Conservation (phyloP, 2,329 filamentous ascomycete genomes). For the Fusarium armeniacum region DNA sequence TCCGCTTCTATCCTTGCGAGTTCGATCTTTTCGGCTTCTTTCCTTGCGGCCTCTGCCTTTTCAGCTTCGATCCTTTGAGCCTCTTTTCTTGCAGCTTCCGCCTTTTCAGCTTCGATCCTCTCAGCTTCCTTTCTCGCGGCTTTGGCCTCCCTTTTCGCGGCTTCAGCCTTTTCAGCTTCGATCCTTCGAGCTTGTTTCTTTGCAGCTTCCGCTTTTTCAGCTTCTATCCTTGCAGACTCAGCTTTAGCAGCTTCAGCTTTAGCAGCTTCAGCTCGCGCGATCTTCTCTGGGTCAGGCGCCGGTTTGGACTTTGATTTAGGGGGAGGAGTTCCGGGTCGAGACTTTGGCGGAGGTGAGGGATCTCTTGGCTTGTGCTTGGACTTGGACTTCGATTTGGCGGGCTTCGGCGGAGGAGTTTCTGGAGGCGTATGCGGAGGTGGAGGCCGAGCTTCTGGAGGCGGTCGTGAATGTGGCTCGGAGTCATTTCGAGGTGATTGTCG, state of each 20-base stretch:
- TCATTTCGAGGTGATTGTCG: conserved; percentile 39
- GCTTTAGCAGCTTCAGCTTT: not conserved
- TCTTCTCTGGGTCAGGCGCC: conserved; percentile 35
- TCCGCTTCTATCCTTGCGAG: not conserved
- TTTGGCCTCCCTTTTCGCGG: not conserved
- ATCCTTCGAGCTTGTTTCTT: conserved; percentile 72
- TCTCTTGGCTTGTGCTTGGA: conserved; percentile 31
- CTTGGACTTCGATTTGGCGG: conserved; percentile 37
- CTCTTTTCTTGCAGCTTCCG: not conserved
- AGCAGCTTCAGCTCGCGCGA: not conserved
- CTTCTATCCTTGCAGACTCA: not conserved
- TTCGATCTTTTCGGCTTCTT: not conserved
- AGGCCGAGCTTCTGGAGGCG: conserved; percentile 37
- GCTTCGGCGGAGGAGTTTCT: conserved; percentile 46
- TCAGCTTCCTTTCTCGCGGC: not conserved
- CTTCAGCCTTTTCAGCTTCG: not conserved
- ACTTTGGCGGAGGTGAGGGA: conserved; percentile 44
- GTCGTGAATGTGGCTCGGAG: conserved; percentile 45
- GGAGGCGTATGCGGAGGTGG: conserved; percentile 42
- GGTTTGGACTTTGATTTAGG: conserved; percentile 40
- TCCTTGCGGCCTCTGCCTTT: not conserved
- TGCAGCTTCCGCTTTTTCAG: conserved; percentile 59
- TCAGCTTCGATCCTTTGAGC: not conserved
- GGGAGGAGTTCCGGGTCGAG: conserved; percentile 39
- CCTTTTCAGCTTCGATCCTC: conserved; percentile 4